Evolutionary conservation across 1,284 basidiomycete genomes (phyloP), one percentile per base, ranked within the genome.

Genomic region (Vanrija humicola): DNA sequence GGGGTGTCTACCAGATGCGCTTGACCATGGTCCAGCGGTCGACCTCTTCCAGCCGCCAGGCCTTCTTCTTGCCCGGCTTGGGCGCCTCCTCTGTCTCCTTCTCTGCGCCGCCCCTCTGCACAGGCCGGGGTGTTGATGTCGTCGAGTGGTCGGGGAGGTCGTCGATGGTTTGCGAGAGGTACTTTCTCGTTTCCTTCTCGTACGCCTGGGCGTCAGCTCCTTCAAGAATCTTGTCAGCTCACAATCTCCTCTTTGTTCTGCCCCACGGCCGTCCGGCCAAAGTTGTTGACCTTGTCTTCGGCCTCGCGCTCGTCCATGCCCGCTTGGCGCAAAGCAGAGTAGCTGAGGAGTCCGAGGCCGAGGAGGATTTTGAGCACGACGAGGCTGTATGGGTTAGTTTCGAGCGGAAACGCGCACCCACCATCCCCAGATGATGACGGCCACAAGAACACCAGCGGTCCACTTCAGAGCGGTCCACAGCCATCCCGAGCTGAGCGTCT

Each of bases 21-120:
- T 94, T 94, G 39, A 93, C 87, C 91, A 95, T 95, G 21, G 90
- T 93, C 79, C 88, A 95, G 55, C 91, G 77, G 39, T 89, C 93
- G 55, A 94, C 81, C 65, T 94, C 90, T 69, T 94, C 90, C 56
- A 95, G 74, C 54, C 83, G 82, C 58, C 88, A 81, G 56, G 79
- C 74, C 61, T 83, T 84, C 75, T 84, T 72, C 59, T 69, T 68
- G 83, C 38, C 80, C 23, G 26, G 66, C 77, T 38, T 72, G 76
- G 46, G 61, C 64, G 29, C 54, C 58, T 15, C 39, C 23, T 46
- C 49, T 28, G 25, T 40, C 29, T 34, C 3, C 77, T 28, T 67
- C 54, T 74, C 70, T 88, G 86, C 1, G 86, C 87, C 52, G 88
- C 85, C 65, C 29, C 44, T n/a, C 14, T 25, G 12, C 38, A 44